phyloP scores from a whole-genome alignment of 2,329 filamentous ascomycete species.

The Didymella exigua region DNA sequence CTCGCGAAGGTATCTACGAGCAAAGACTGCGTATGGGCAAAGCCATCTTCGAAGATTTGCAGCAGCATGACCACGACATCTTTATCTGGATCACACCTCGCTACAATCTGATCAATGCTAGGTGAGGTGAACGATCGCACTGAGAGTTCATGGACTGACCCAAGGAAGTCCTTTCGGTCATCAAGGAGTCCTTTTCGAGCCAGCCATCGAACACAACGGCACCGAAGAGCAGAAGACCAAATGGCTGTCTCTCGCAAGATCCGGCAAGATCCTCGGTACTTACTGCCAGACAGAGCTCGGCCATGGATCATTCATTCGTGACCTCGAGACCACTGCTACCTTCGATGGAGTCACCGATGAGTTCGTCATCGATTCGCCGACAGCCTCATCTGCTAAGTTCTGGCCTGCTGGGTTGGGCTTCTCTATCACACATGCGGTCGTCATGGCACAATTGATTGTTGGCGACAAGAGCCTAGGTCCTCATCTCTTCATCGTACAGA shows the following conservation, averaged over 20 bases:
- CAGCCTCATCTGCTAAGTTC: too few relatives aligned
- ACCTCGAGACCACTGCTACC: background rate
- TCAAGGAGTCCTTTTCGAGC: background rate
- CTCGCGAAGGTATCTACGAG: background rate
- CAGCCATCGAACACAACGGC: background rate
- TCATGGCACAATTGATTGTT: too few relatives aligned
- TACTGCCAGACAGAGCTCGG: background rate
- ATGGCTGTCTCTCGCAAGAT: background rate
- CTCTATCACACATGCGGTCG: too few relatives aligned
- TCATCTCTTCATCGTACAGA: too few relatives aligned
- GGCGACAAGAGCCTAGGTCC: too few relatives aligned
- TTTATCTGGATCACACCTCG: background rate
- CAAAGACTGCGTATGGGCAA: background rate
- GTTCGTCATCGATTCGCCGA: background rate
- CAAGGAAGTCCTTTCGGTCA: background rate
- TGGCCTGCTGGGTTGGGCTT: too few relatives aligned
- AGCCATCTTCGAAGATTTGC: background rate
- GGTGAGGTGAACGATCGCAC: background rate
- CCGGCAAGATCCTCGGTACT: background rate
- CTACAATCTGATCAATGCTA: background rate
- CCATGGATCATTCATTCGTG: background rate
- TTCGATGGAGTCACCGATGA: background rate
- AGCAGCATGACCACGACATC: background rate
- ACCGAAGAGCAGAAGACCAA: background rate
- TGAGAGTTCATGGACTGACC: too few relatives aligned